Base-by-base conservation (phyloP, 345 rosid species). In the Psidium guajava region DNA sequence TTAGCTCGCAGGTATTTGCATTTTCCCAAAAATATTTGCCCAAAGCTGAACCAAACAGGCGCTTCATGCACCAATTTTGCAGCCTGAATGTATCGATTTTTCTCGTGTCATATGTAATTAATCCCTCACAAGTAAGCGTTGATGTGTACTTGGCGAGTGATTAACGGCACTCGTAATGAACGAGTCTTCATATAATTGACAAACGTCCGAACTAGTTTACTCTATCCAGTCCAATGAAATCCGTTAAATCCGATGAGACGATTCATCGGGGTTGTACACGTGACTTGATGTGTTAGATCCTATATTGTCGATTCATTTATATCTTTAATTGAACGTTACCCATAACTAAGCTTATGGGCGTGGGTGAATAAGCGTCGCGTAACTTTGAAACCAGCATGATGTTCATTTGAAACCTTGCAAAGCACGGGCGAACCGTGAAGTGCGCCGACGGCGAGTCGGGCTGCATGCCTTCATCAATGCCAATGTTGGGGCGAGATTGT, bases 361-460 rank as follows among this genome's bases (percentile, higher is more conserved):
- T 18, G 21, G 55, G 21, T 16, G 55, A 42, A 54, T 5, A 16
- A 54, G 54, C 5, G 15, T 51, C 8, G 22, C 6, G 55, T 6
- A 42, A 42, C 44, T 42, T 42, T 42, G n/a, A 42, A 42, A 42
- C 44, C 4, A 42, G 44, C 44, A 42, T 42, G 44, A 42, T 42
- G 44, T 42, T 42, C 28, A 6, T 18, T 3, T 8, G 12, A 16
- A 28, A 3, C 22, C 12, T 16, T 6, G 5, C 10, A 61, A 51
- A 64, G 24, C 5, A 5, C 0, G 6, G 6, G 75, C 2, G 11
- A 32, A 16, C 3, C 22, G 14, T 4, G 36, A 16, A 10, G 16
- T 64, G 11, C 8, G 3, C 0, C 0, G 6, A 16, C 6, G 1
- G 5, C 0, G 2, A 0, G 24, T 16, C 44, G 2, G 11, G 3